Base-by-base conservation (phyloP, 164 flowering plant genomes). In the Hamamelis virginiana region DNA sequence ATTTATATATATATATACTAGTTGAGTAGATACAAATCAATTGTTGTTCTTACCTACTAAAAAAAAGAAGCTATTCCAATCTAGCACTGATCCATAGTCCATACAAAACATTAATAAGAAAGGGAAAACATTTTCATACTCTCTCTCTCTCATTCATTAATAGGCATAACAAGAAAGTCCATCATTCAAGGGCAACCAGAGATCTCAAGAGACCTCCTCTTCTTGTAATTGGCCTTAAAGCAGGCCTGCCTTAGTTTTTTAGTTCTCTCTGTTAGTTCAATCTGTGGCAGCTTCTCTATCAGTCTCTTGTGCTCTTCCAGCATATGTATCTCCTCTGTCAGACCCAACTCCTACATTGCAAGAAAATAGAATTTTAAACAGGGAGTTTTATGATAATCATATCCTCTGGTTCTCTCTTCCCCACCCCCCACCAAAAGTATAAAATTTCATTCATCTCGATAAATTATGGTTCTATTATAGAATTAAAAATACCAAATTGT, bases 151-250 rank as follows among this genome's bases (percentile, higher is more conserved):
- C 41, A 33, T 33, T 33, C 4, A 51, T n/a, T n/a, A n/a, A n/a
- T 19, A 6, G 16, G 18, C 22, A 51, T 18, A n/a, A 51, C 18
- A 51, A 51, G 9, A 16, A 9, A 55, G 23, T 13, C 22, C 22
- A 55, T n/a, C 19, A 48, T n/a, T 14, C n/a, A 48, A 1, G 16
- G 16, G 13, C 22, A 5, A 25, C 9, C 9, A n/a, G 67, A 64
- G 45, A 27, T 51, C 23, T 45, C 22, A 43, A 48, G 1, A 47
- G 66, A 56, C 70, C 81, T 86, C 66, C 82, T 83, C 77, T 65
- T 86, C 81, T 86, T 86, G 80, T 86, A 89, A 56, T 83, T 86
- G n/a, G 88, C 90, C 69, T 89, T 89, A 80, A 89, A 89, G 65
- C 88, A 86, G 51, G 87, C 85, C 64, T 89, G 93, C 71, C 93